These are phyloP conservation scores for Phytophthora pini DNA, from an alignment of 352 stramenopile species.

Conservation along the genomic window DNA sequence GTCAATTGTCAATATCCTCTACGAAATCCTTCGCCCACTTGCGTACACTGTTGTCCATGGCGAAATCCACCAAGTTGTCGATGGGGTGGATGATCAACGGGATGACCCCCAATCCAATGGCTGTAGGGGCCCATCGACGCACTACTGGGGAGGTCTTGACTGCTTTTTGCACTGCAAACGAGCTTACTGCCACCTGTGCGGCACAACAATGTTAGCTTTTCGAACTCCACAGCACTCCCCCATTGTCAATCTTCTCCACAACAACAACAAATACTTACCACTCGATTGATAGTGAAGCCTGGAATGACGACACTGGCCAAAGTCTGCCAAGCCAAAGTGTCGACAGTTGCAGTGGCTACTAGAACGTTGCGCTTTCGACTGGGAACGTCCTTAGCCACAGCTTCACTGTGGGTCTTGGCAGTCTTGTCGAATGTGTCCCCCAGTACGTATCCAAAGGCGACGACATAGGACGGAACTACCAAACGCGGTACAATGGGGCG, in stretches of 20 bases:
- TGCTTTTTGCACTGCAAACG: slow-evolving; percentile 40
- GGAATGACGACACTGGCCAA: slow-evolving; percentile 83
- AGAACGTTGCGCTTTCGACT: slow-evolving; percentile 40
- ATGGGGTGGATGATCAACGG: slow-evolving; percentile 91
- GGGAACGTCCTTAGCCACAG: slow-evolving; percentile 31
- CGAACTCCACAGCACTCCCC: too few species aligned
- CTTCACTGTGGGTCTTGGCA: slow-evolving; percentile 42
- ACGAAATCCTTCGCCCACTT: slow-evolving; percentile 50
- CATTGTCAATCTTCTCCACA: neutral
- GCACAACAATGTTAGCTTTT: neutral
- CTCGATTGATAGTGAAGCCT: slow-evolving; percentile 87
- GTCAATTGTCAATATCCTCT: slow-evolving; percentile 35
- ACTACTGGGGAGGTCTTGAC: slow-evolving; percentile 53
- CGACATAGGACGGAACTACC: slow-evolving; percentile 77
- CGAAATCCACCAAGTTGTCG: slow-evolving; percentile 66
- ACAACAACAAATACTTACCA: slow-evolving; percentile 38
- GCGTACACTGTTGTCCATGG: slow-evolving; percentile 63
- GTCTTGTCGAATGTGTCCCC: slow-evolving; percentile 88
- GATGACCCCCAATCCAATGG: slow-evolving; percentile 79
- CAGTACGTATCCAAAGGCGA: slow-evolving; percentile 87
- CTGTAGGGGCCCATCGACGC: slow-evolving; percentile 72
- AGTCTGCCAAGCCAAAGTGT: slow-evolving; percentile 88
- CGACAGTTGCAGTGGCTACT: slow-evolving; percentile 50
- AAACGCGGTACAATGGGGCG: slow-evolving; percentile 74
- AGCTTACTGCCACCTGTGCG: slow-evolving; percentile 51